Conservation (phyloP, 345 rosid species). For the Salix exigua region DNA sequence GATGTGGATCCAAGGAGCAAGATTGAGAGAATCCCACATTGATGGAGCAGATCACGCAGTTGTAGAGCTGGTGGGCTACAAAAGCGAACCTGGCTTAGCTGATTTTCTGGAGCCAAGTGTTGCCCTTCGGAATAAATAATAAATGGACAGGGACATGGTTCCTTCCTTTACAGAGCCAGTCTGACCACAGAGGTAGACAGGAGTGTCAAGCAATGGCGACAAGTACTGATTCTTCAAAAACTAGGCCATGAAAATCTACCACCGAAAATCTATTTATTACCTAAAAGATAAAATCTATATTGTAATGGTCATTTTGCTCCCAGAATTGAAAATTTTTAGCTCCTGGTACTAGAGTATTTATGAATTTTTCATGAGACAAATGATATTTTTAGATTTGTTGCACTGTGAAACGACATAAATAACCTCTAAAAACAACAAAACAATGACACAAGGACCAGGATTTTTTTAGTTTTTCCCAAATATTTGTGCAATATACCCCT, state of each 20-base stretch:
- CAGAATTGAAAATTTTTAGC: too few relatives aligned
- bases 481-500: too few relatives aligned
- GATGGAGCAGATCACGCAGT: conserved; percentile 9
- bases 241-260: not conserved
- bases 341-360: fast-evolving
- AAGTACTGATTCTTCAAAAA: not conserved
- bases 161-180: conserved; percentile 13
- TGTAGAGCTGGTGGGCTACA: conserved; percentile 21
- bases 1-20: not conserved
- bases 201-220: conserved; percentile 18
- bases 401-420: too few relatives aligned
- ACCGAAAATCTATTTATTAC: not conserved
- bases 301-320: too few relatives aligned
- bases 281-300: too few relatives aligned
- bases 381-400: fast-evolving
- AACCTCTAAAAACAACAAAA: too few relatives aligned
- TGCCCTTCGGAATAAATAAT: conserved; percentile 19
- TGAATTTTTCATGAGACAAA: too few relatives aligned
- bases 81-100: conserved; percentile 16
- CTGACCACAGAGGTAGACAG: conserved; percentile 17
- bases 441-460: too few relatives aligned
- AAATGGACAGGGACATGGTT: conserved; percentile 17
- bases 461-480: too few relatives aligned
- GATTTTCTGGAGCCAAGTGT: conserved; percentile 19
- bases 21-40: not conserved